Evolutionary conservation across 139 green algal genomes (phyloP).

Genomic region (Picochlorum sp.): DNA sequence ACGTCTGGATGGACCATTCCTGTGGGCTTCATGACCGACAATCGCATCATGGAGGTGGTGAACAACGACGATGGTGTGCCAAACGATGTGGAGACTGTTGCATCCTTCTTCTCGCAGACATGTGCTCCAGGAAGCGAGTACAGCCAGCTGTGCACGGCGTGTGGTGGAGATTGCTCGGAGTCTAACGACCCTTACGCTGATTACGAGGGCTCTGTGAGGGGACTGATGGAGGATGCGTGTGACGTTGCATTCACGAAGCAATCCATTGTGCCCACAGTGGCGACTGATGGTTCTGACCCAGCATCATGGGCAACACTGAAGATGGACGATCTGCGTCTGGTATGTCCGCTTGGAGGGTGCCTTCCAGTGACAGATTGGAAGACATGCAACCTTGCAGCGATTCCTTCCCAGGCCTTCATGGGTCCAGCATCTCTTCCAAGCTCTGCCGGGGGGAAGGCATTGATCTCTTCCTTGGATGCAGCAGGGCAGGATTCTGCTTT

Average conservation of each 20-base stretch:
- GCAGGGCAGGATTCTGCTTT: constrained; percentile 6
- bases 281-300: constrained; percentile 9
- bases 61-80: not conserved
- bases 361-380: constrained; percentile 8
- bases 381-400: constrained; percentile 16
- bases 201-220: constrained; percentile 34
- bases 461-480: constrained; percentile 8
- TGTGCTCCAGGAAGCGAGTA: constrained; percentile 19
- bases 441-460: constrained; percentile 6
- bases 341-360: constrained; percentile 28
- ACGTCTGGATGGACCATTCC: constrained; percentile 25
- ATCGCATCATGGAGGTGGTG: constrained; percentile 7
- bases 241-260: constrained; percentile 49
- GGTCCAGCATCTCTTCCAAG: constrained; percentile 14
- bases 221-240: constrained; percentile 36
- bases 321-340: constrained; percentile 17
- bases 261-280: constrained; percentile 11
- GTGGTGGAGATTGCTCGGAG: constrained; percentile 23
- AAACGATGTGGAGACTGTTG: constrained; percentile 19
- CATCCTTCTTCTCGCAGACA: constrained; percentile 23
- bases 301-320: constrained; percentile 12
- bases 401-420: constrained; percentile 23
- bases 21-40: constrained; percentile 14
- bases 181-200: constrained; percentile 25
- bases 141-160: constrained; percentile 22